Base-by-base conservation (phyloP, 129 eudicot species). In the Artemisia annua region DNA sequence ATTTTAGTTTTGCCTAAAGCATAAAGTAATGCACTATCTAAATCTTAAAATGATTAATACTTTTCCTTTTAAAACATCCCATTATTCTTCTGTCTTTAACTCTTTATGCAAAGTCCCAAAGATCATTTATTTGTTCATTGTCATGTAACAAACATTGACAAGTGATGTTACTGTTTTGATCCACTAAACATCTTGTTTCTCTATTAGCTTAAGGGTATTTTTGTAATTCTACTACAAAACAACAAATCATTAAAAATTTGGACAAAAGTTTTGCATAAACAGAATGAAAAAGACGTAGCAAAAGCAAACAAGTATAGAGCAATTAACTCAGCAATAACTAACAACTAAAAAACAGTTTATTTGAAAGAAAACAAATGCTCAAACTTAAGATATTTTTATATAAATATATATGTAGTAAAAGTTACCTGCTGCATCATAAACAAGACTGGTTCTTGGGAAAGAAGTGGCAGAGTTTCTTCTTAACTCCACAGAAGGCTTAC, bases 341-440 rank as follows among this genome's bases (percentile, higher is more conserved):
- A 15, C 18, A 52, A 52, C 17, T 14, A 4, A 4, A 16, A 13
- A 3, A 52, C n/a, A 14, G 19, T 16, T 52, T 52, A 52, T 6
- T 39, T 39, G 18, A 14, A 15, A 14, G 22, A 72, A 5, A 66
- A 52, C 64, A 19, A 67, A 60, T 17, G 58, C 48, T 11, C 20
- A 63, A 60, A 11, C 61, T 28, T 28, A 3, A 28, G 32, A 28
- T 28, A 28, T 28, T 28, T 28, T 28, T 28, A 28, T 28, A 28
- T 28, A 28, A 28, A 28, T 28, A 28, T 28, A 28, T 3, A 28
- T 28, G 0, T 3, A 28, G 5, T 3, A 28, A 1, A 53, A 67
- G 51, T 43, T 74, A 89, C 98, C 98, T 77, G 98, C 96, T 75
- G 98, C 96, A 87, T 92, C 98, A 82, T 92, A 87, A 69, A 92